These are phyloP conservation scores for Mucuna pruriens DNA, from an alignment of 306 rosid genomes.

Conservation along the genomic window DNA sequence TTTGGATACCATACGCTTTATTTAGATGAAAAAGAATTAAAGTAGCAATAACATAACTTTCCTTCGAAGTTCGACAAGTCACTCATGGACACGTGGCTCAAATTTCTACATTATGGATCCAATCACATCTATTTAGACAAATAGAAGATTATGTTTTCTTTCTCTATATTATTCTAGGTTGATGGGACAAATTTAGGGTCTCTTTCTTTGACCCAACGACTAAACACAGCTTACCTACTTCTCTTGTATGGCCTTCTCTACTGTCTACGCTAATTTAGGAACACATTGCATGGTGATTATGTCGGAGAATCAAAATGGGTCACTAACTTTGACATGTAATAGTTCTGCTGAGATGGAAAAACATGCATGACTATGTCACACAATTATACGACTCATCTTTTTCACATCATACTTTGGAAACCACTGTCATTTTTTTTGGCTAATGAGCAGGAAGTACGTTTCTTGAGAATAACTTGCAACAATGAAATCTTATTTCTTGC, in stretches of 20 bases:
- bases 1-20: too few species aligned
- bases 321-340: slow-evolving; percentile 17
- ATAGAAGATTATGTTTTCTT: slow-evolving; percentile 32
- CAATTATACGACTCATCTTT: background rate
- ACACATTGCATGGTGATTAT: slow-evolving; percentile 31
- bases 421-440: background rate
- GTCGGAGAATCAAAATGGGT: slow-evolving; percentile 14
- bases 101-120: background rate
- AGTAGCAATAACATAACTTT: background rate
- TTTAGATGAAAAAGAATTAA: too few species aligned
- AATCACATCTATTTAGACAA: slow-evolving; percentile 9
- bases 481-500: slow-evolving; percentile 18
- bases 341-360: slow-evolving; percentile 8
- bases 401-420: background rate
- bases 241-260: background rate
- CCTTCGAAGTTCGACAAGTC: slow-evolving; percentile 27
- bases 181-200: slow-evolving; percentile 28
- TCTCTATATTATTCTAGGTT: background rate
- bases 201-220: slow-evolving; percentile 36
- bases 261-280: slow-evolving; percentile 31
- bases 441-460: background rate
- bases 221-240: slow-evolving; percentile 19
- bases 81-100: slow-evolving; percentile 32
- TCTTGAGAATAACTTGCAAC: background rate
- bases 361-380: slow-evolving; percentile 21